A percentile compares a stretch with the other conserved stretches of the same genome.
phyloP scores from a whole-genome alignment of 2,329 filamentous ascomycete species.

The Chaetomiaceae sp. region DNA sequence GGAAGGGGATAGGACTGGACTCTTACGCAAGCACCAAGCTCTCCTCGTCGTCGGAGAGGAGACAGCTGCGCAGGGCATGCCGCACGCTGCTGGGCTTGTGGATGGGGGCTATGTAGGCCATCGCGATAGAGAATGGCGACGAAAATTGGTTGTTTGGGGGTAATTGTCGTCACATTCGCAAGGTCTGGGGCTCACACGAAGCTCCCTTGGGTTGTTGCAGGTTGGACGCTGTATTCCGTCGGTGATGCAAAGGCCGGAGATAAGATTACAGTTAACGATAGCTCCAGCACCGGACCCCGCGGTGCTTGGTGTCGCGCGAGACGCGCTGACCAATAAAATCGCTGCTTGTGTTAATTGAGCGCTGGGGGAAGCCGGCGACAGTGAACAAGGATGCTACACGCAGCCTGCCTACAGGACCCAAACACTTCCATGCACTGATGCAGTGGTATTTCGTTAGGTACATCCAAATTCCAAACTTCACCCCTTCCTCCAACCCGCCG shows the following conservation, averaged over 20 bases:
- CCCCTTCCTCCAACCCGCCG: background rate
- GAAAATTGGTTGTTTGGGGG: background rate
- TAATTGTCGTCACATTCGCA: slow-evolving; percentile 17
- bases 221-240: too few species aligned
- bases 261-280: too few species aligned
- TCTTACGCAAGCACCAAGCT: slow-evolving; percentile 84
- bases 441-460: too few species aligned
- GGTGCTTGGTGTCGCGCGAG: slow-evolving; percentile 16
- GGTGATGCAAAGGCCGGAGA: slow-evolving; percentile 22
- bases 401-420: too few species aligned
- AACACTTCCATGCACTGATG: too few species aligned
- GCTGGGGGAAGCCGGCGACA: too few species aligned
- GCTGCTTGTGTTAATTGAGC: too few species aligned
- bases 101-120: slow-evolving; percentile 94
- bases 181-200: background rate
- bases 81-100: slow-evolving; percentile 88
- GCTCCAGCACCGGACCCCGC: slow-evolving; percentile 12
- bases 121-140: slow-evolving; percentile 36
- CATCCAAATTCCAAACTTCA: too few species aligned
- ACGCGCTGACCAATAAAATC: background rate
- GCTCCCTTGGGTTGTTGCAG: background rate
- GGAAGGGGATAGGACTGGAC: background rate
- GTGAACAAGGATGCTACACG: too few species aligned
- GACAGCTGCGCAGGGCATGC: slow-evolving; percentile 76
- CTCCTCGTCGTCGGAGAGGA: slow-evolving; percentile 69